Evolutionary conservation across 148 eudicot genomes (phyloP).

Genomic region (Cornus kousa): DNA sequence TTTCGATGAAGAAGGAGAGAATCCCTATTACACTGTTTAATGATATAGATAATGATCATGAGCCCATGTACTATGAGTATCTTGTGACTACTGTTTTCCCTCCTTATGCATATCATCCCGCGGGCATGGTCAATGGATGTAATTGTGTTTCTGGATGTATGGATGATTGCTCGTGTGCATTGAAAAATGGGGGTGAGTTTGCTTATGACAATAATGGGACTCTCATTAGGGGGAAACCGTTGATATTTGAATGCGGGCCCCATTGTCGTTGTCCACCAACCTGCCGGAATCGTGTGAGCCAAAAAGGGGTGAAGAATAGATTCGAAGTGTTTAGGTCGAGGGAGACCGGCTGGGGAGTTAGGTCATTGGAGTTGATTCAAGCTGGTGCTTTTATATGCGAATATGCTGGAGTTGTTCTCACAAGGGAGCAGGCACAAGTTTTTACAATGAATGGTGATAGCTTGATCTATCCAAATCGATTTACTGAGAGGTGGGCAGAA

Average conservation of each 20-base stretch:
- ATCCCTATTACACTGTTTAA: constrained; percentile 56
- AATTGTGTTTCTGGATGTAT: constrained; percentile 54
- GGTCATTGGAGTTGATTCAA: constrained; percentile 73
- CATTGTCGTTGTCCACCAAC: constrained; percentile 64
- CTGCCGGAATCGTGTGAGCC: constrained; percentile 81
- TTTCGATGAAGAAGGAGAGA: constrained; percentile 53
- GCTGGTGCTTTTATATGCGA: constrained; percentile 90
- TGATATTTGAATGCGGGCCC: constrained; percentile 74
- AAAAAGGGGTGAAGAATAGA: constrained; percentile 57
- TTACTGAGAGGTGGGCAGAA: constrained; percentile 72
- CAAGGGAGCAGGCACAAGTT: constrained; percentile 68
- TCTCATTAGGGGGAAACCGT: constrained; percentile 74
- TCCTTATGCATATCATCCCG: constrained; percentile 31
- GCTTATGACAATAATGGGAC: constrained; percentile 67
- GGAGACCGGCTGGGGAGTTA: constrained; percentile 85
- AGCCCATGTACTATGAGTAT: constrained; percentile 61
- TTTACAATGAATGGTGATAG: constrained; percentile 76
- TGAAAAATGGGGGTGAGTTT: constrained; percentile 76
- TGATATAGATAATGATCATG: constrained; percentile 55
- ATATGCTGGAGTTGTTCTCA: constrained; percentile 75
- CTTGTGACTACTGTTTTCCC: constrained; percentile 53
- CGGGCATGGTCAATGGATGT: constrained; percentile 51
- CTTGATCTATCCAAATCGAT: constrained; percentile 70
- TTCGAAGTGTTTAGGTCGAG: constrained; percentile 83
- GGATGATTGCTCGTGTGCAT: constrained; percentile 52